These are phyloP conservation scores for Ilyonectria mors-panacis DNA, from an alignment of 2,329 filamentous ascomycete genomes.

Conservation along the genomic window DNA sequence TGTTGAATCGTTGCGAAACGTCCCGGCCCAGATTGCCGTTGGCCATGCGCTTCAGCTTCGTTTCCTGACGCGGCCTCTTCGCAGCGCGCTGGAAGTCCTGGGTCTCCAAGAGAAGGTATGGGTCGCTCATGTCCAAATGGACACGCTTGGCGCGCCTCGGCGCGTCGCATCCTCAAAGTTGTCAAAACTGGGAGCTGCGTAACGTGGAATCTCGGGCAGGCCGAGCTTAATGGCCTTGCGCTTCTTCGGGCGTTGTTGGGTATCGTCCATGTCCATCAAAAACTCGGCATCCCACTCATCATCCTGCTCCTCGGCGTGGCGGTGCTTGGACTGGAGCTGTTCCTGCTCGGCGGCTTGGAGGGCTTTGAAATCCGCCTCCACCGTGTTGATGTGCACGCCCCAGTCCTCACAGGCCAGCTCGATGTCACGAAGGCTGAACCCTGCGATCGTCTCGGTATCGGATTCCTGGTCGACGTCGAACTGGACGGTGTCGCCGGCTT, in stretches of 20 bases:
- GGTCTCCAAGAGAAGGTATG: constrained; percentile 86
- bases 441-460: constrained; percentile 78
- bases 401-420: constrained; percentile 90
- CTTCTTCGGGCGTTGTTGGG: constrained; percentile 73
- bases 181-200: constrained; percentile 81
- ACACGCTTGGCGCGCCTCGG: constrained; percentile 84
- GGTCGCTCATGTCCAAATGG: constrained; percentile 89
- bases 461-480: constrained; percentile 67
- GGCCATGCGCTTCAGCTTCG: constrained; percentile 76
- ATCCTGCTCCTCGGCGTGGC: constrained; percentile 60
- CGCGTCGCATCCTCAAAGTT: constrained; percentile 83
- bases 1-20: constrained; percentile 88
- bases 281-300: constrained; percentile 77
- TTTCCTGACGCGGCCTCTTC: constrained; percentile 71
- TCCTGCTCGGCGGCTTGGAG: constrained; percentile 52
- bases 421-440: constrained; percentile 84
- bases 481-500: constrained; percentile 56
- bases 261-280: constrained; percentile 64
- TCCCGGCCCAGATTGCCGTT: constrained; percentile 80
- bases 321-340: constrained; percentile 50
- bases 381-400: constrained; percentile 73
- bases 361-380: constrained; percentile 56
- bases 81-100: constrained; percentile 74
- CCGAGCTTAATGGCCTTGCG: constrained; percentile 74
- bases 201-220: constrained; percentile 70